Base-by-base conservation (phyloP, 352 stramenopile species). In the Globisporangium cederbergense region DNA sequence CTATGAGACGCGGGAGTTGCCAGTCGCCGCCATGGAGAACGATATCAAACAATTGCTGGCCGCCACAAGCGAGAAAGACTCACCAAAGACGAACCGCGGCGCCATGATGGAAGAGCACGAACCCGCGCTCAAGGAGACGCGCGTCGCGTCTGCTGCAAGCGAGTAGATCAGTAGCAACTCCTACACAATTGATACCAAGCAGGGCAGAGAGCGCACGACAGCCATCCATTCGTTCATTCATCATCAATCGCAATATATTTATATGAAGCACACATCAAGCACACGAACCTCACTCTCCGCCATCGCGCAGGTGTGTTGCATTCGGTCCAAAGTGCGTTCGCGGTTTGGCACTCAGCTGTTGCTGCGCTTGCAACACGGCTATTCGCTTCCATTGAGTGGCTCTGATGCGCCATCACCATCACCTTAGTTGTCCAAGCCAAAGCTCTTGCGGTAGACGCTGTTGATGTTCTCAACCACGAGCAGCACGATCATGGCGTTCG, bases 401-500 rank as follows among this genome's bases (percentile, higher is more conserved):
- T n/a, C 20, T 11, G 14, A 43, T 43, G 28, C 28, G 25, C 25
- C n/a, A 18, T 13, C 55, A 14, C 36, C 25, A 28, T 36, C 18
- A 3, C 34, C 32, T 64, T 49, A 64, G 46, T 52, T 72, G 28
- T 83, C 68, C 16, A 90, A 66, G 4, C 60, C 52, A 66, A 95
- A 89, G 7, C 77, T 57, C 66, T 78, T 81, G 62, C 85, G 84
- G 78, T 97, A 97, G 36, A 86, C 58, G 43, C 78, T 83, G 68
- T 98, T 98, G 61, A 96, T 87, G 70, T 97, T 88, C 72, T 99
- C 97, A 65, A 99, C 97, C 5, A 97, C 97, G 45, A 99, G 79
- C 62, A 99, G 82, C 69, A 99, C 98, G 74, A 99, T 99, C 97
- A 99, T 99, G n/a, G 97, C 96, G 85, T 99, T 98, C 13, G 98